Evolutionary conservation across 2,329 filamentous ascomycete species (phyloP), one percentile per base, ranked within the genome.

Genomic region (Sordariomycetes sp.): DNA sequence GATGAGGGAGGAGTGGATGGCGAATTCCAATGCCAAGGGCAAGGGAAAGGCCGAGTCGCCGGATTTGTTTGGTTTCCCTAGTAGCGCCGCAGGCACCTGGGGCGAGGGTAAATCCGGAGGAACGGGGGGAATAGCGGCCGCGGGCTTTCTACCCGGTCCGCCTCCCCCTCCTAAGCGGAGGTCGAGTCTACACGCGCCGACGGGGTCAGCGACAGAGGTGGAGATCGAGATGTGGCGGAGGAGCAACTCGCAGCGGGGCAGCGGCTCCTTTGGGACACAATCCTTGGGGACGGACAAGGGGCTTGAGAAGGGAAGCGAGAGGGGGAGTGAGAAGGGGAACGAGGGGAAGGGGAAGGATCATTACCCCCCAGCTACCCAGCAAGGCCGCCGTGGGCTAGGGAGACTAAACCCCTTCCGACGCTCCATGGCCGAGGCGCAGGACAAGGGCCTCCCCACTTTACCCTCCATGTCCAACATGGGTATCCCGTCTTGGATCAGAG

Each of bases 61-160:
- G 0, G 79, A 82, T 58, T 68, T 82, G 1, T 82, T 82, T 59
- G 70, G 74, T 20, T 80, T 82, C 58, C 78, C 79, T 0, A 67
- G 66, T 0, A 67, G 64, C 7, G 64, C 69, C 0, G 58, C 62
- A n/a, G 66, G n/a, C 5, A 35, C 55, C 12, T 82, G 79, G 79
- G 71, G 20, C 69, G 72, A 10, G 70, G 75, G 10, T 70, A 76
- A 79, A 66, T 77, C 45, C 20, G 45, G 45, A 24, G 45, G 22
- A 7, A 10, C 6, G 22, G 22, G 45, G 10, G 45, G 52, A 6
- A 20, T 28, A 10, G 17, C 42, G 17, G 22, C 32, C 12, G 39
- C 22, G 10, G 68, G 10, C 61, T 68, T 54, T 24, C 15, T n/a
- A 24, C 15, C 55, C 24, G 17, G 25, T 69, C 1, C 71, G 72